Conservation (phyloP, 2,329 filamentous ascomycete genomes). For the Aspergillus sp. region DNA sequence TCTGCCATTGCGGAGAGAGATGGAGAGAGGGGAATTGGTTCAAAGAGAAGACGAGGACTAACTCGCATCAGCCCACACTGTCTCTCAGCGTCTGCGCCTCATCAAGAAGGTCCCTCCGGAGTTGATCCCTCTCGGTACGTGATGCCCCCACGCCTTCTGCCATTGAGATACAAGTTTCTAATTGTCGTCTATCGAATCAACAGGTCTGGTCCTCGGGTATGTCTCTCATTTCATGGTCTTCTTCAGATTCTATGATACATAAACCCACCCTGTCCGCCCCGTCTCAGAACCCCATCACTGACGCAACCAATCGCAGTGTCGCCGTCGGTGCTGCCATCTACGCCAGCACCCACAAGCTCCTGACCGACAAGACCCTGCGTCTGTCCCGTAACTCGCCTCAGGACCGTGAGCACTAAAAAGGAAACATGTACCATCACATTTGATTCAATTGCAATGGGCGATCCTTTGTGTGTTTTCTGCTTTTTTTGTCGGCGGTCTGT, state of each 20-base stretch:
- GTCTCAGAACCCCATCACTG: slow-evolving; percentile 15
- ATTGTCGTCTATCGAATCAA: slow-evolving; percentile 24
- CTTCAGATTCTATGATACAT: slow-evolving; percentile 12
- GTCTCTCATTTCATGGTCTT: slow-evolving; percentile 33
- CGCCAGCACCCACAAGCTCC: slow-evolving; percentile 77
- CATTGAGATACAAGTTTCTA: slow-evolving; percentile 18
- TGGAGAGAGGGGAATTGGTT: slow-evolving; percentile 9
- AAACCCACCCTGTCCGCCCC: slow-evolving; percentile 16
- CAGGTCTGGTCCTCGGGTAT: slow-evolving; percentile 83
- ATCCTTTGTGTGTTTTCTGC: slow-evolving; percentile 19
- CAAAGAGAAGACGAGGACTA: slow-evolving; percentile 4
- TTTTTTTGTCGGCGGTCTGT: slow-evolving; percentile 23
- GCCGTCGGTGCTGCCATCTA: slow-evolving; percentile 77
- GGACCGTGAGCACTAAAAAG: slow-evolving; percentile 35
- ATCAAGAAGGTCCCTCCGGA: slow-evolving; percentile 89
- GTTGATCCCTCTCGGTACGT: slow-evolving; percentile 88
- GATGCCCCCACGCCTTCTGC: neutral
- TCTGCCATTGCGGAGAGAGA: slow-evolving; percentile 1
- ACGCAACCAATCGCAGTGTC: slow-evolving; percentile 43
- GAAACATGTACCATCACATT: slow-evolving; percentile 29
- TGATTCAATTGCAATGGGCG: slow-evolving; percentile 29
- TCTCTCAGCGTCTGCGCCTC: slow-evolving; percentile 90
- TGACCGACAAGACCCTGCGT: slow-evolving; percentile 88
- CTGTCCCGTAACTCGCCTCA: slow-evolving; percentile 66
- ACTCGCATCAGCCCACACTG: slow-evolving; percentile 73